phyloP scores from a whole-genome alignment of 192 early-diverging fungal genomes.

The Coemansia reversa region DNA sequence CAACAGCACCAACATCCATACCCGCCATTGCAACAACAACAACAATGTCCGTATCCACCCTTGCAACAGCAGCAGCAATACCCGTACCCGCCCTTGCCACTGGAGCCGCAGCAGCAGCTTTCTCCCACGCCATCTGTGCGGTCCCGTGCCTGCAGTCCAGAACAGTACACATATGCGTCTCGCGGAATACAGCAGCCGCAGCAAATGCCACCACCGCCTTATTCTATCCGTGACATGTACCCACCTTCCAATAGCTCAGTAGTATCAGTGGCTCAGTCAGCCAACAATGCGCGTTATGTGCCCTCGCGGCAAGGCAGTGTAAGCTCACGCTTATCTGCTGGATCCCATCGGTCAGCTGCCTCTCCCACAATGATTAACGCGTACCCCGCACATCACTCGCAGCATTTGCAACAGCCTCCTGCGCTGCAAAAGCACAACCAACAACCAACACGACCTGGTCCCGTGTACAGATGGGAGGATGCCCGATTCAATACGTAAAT shows the following conservation, averaged over 20 bases:
- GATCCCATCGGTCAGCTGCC: conserved; percentile 3
- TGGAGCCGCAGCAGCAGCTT: not conserved
- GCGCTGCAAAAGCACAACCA: conserved; percentile 3
- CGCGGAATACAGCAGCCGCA: not conserved
- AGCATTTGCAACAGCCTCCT: conserved; percentile 9
- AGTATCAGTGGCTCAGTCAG: not conserved
- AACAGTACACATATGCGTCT: conserved; percentile 6
- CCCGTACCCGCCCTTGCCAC: not conserved
- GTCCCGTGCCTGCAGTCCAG: not conserved
- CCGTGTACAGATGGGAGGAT: conserved; percentile 31
- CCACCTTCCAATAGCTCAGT: not conserved
- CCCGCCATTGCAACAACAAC: conserved; percentile 4
- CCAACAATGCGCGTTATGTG: not conserved
- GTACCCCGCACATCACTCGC: conserved; percentile 8
- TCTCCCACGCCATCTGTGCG: not conserved
- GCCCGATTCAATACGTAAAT: conserved; percentile 16
- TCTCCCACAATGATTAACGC: conserved; percentile 7
- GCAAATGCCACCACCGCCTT: conserved; percentile 8
- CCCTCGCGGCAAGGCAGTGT: conserved; percentile 18
- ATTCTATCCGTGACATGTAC: conserved; percentile 2
- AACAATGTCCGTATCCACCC: not conserved
- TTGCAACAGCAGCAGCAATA: not conserved
- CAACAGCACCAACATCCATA: conserved; percentile 4
- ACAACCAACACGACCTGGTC: not conserved
- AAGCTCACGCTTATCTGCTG: conserved; percentile 9